Evolutionary conservation across 345 rosid species (phyloP).

Genomic region (Turritis glabra): DNA sequence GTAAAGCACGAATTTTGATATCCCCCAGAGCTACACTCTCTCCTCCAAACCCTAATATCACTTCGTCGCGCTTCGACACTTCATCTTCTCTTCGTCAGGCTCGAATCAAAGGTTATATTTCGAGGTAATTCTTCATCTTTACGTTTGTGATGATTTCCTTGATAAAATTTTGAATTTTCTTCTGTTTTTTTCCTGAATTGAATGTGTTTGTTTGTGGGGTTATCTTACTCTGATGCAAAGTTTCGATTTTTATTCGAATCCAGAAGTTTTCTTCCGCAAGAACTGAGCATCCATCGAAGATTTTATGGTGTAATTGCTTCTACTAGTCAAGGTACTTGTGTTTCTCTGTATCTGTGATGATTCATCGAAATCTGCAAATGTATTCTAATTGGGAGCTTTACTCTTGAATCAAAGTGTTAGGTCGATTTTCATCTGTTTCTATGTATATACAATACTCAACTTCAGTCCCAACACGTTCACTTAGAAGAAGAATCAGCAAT

Average conservation of each 20-base stretch:
- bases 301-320: conserved; percentile 54
- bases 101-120: conserved; percentile 30
- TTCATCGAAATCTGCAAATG: neutral
- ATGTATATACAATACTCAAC: conserved; percentile 50
- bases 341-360: neutral
- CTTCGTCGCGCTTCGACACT: conserved; percentile 23
- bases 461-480: conserved; percentile 53
- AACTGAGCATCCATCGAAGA: conserved; percentile 51
- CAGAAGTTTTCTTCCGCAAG: conserved; percentile 50
- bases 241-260: neutral
- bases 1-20: conserved; percentile 24
- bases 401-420: conserved; percentile 14
- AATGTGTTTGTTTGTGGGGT: neutral
- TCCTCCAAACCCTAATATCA: conserved; percentile 36
- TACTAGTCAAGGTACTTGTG: conserved; percentile 54
- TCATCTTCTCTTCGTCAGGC: conserved; percentile 31
- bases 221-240: neutral
- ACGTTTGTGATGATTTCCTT: neutral
- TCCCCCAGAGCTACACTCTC: conserved; percentile 26
- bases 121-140: conserved; percentile 20
- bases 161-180: neutral
- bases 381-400: neutral
- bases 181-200: neutral
- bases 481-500: conserved; percentile 61
- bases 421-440: conserved; percentile 10